Base-by-base conservation (phyloP, 768 basidiomycete species). In the Mycena latifolia region DNA sequence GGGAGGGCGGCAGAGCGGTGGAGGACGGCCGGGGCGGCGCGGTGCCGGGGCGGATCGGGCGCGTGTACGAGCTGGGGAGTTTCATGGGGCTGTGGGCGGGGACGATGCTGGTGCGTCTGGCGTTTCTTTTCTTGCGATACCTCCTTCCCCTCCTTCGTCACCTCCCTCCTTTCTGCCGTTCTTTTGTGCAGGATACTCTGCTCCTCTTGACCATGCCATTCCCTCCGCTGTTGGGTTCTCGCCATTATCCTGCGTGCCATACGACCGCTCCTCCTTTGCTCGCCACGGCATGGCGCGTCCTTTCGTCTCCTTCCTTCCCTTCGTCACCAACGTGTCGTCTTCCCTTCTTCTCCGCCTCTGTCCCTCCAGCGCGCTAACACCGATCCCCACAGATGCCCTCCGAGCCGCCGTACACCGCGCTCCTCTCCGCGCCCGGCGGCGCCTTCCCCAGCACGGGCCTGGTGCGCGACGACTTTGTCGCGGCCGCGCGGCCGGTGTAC, bases 11-110 rank as follows among this genome's bases (percentile, higher is more conserved):
- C n/a, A n/a, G n/a, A n/a, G n/a, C n/a, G 33, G 33, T 35, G 33
- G 14, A 35, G 33, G 14, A 35, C 33, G 31, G 53, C 18, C 35
- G 29, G 28, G 47, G n/a, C 5, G 48, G 51, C 24, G 45, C 60
- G 24, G 24, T 11, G 37, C 60, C 61, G 25, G 61, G 61, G 10
- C 61, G 51, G 10, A 62, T 62, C 18, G 61, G 61, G 12, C 41
- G 45, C 8, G 61, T 63, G 15, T 85, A 85, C 72, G 78, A 78
- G 2, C 78, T 77, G 9, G 86, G 86, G 25, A 67, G 78, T 11
- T 74, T 87, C 52, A 71, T 67, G 45, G 86, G 85, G 7, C 76
- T 83, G 20, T 87, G 83, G 81, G 78, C 83, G 59, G 85, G 86
- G 15, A 77, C 82, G 9, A 78, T 85, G 76, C 68, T 84, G 82